Evolutionary conservation across 345 rosid species (phyloP), one percentile per base, ranked within the genome.

Genomic region (Camelina neglecta): DNA sequence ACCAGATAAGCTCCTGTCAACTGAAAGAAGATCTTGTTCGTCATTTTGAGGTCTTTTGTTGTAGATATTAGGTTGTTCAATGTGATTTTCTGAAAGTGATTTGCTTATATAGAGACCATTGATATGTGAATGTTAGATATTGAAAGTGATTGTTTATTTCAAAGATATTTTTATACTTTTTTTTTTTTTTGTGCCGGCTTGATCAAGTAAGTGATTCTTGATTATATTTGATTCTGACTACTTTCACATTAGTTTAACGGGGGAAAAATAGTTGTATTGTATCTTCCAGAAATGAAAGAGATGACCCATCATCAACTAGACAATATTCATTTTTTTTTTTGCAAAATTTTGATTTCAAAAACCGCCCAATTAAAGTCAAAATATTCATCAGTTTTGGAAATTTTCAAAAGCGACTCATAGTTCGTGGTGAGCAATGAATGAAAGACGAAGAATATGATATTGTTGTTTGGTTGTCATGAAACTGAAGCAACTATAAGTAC

Each of bases 1-100:
- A 74, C 15, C 8, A 74, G n/a, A 65, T 59, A 74, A 16, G 72
- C 66, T 48, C 59, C 44, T 20, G 6, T 31, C 49, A 65, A 15
- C 41, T 74, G 71, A 56, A 20, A 38, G 45, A 56, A 56, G 3
- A 31, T 42, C n/a, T 62, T 47, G 23, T 23, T 67, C 61, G 10
- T 57, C 50, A 36, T 51, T 56, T 41, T n/a, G 57, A 13, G 21
- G 45, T 71, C 8, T 8, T 39, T 54, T 24, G 51, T 7, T 35
- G 23, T 8, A 13, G 56, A 47, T 47, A 33, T 3, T 42, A 23
- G 12, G 26, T 42, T 12, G n/a, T 24, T 60, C 26, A 23, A 36
- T 48, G 41, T 21, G 38, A 66, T 70, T 45, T 59, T 26, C 29
- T 26, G 29, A 26, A 60, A 60, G 41, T 21, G 38, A 66, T 70